Evolutionary conservation across 129 eudicot species (phyloP), one percentile per base, ranked within the genome.

Genomic region (Smallanthus sonchifolius): DNA sequence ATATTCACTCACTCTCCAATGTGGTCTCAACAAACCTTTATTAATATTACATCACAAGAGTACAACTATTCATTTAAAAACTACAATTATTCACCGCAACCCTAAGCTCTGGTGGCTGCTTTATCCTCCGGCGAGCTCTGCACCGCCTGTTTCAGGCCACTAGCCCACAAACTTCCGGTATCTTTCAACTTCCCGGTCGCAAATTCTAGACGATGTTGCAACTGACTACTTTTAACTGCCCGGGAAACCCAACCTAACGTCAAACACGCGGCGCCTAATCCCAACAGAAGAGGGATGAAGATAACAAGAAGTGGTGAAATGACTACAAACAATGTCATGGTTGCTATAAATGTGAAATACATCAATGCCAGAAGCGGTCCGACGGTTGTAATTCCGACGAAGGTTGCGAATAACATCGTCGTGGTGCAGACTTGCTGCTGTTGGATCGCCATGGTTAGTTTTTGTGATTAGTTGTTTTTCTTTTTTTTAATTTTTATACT

Each of bases 331-430:
- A 75, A 56, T 16, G 73, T 47, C 75, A 70, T 65, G 3, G 87
- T 51, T 15, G 81, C 71, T 39, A 75, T 20, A 68, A 79, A 83
- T 64, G 67, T 75, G 9, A 79, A 65, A 3, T 74, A 75, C 87
- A 59, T 76, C 19, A 79, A 3, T 19, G 70, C 78, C n/a, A 83
- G 20, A 42, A 79, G 81, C 63, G 82, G 86, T 16, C 79, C 86
- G 15, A 69, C 77, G 2, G 61, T 51, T 36, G 66, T 44, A 14
- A 78, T 10, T 15, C 77, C 80, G 65, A 65, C 79, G 5, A 67
- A 17, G 10, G 79, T 45, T 65, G 84, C 65, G 7, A 70, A 48
- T 10, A 79, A 3, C 70, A 65, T 59, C 30, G 76, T 69, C 32
- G 62, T 83, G n/a, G 75, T 61, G 55, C 44, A 51, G 15, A 79